Evolutionary conservation across 139 green algal species (phyloP).

Genomic region (Nannochloris sp.): DNA sequence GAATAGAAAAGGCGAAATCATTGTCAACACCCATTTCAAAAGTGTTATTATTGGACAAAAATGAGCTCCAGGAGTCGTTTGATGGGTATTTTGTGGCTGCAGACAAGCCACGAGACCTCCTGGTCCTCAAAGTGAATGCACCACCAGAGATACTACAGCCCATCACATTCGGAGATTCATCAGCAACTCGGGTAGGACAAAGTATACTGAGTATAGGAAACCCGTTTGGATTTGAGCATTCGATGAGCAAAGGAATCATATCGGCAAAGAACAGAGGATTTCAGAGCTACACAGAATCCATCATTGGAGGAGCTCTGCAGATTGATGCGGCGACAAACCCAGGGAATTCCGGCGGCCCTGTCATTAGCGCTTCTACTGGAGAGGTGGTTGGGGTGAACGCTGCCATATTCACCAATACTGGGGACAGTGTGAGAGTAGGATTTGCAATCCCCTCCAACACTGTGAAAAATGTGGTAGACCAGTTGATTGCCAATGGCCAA

Average conservation of each 20-base stretch:
- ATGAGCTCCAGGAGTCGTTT: constrained; percentile 50
- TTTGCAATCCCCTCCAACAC: constrained; percentile 80
- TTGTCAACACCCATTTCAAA: constrained; percentile 28
- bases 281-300: constrained; percentile 34
- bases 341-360: constrained; percentile 51
- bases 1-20: constrained; percentile 8
- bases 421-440: constrained; percentile 52
- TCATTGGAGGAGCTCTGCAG: constrained; percentile 68
- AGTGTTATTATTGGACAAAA: constrained; percentile 49
- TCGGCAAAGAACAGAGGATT: constrained; percentile 50
- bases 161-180: constrained; percentile 36
- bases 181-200: constrained; percentile 53
- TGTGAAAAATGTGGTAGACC: constrained; percentile 56
- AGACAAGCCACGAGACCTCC: constrained; percentile 56
- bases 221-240: constrained; percentile 58
- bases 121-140: constrained; percentile 47
- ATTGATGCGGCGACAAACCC: constrained; percentile 60
- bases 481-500: constrained; percentile 61
- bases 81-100: constrained; percentile 52
- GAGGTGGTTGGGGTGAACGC: constrained; percentile 44
- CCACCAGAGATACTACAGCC: constrained; percentile 35
- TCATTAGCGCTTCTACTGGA: constrained; percentile 52
- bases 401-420: constrained; percentile 77
- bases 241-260: constrained; percentile 48
- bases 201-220: constrained; percentile 57